Conservation (phyloP, 2,329 filamentous ascomycete species). For the Fragosphaeria purpurea region DNA sequence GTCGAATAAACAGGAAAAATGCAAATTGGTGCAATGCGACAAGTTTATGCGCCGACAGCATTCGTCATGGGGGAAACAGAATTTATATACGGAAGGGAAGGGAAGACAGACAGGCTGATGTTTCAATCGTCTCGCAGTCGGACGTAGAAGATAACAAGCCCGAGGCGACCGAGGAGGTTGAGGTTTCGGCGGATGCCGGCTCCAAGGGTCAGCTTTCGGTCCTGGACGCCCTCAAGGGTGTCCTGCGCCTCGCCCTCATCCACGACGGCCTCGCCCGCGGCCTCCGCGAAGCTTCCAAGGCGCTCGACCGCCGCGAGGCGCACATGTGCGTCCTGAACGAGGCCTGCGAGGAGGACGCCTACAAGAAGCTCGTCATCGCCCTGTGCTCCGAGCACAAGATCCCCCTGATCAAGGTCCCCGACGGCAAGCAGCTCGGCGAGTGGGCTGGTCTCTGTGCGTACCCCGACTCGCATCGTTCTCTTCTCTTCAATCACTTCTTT, state of each 20-base stretch:
- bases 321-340: constrained; percentile 99
- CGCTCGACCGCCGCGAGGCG: constrained; percentile 94
- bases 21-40: too few relatives aligned
- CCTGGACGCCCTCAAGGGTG: constrained; percentile 96
- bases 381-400: constrained; percentile 99
- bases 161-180: constrained; percentile 80
- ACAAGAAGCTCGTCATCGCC: constrained; percentile 99
- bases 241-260: constrained; percentile 96
- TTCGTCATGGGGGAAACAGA: too few relatives aligned
- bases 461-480: not conserved
- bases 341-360: constrained; percentile 99
- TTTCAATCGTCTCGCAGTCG: constrained; percentile 53
- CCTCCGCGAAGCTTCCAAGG: constrained; percentile 97
- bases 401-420: constrained; percentile 98
- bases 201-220: constrained; percentile 93
- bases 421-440: constrained; percentile 99
- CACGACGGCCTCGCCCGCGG: constrained; percentile 98
- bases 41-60: too few relatives aligned
- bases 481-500: not conserved
- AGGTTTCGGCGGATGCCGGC: constrained; percentile 85
- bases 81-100: too few relatives aligned
- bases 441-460: constrained; percentile 98
- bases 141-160: constrained; percentile 99
- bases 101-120: too few relatives aligned
- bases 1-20: too few relatives aligned